Evolutionary conservation across 441 rosid genomes (phyloP), one percentile per base, ranked within the genome.

Genomic region (Croton setiger): DNA sequence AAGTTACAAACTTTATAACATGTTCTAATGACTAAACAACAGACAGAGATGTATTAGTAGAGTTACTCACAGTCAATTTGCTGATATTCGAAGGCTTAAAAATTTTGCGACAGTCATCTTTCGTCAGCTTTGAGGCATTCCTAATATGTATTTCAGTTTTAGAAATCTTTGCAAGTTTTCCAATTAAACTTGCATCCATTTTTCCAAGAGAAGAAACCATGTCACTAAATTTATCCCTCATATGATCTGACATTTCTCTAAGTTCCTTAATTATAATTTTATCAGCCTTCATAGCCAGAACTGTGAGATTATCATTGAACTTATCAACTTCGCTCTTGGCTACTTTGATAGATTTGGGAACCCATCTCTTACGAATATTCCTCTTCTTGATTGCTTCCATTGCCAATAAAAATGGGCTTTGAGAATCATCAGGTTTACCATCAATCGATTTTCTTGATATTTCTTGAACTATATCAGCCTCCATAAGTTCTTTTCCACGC

Each of bases 191-290:
- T 9, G 76, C 53, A 60, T 78, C 64, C 60, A 79, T 45, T 76
- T 54, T 68, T 39, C 84, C 33, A n/a, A 10, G 9, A 72, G 55
- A 73, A 58, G 79, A 66, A 18, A 79, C 74, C 41, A 61, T 10
- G 63, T 33, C 31, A 17, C 80, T 73, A 12, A 86, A 70, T 60
- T 71, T 76, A 58, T 45, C 77, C 82, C 70, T 81, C 59, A 82
- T 54, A 7, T 49, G 63, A 60, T 81, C 84, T 6, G 90, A 86
- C 47, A 86, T 80, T 55, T 44, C 44, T n/a, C 71, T 60, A 21
- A 86, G 63, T 11, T 86, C 80, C 61, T 18, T 61, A 23, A 86
- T 71, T 0, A 79, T 72, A 27, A 86, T 71, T 0, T 80, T 72
- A 27, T 75, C 83, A 5, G 78, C 69, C 37, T 82, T 64, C 57